A percentile compares a stretch with the other conserved stretches of the same genome.
These are phyloP conservation scores for Solanum chmielewskii DNA, from an alignment of 257 asterid species.

Conservation along the genomic window DNA sequence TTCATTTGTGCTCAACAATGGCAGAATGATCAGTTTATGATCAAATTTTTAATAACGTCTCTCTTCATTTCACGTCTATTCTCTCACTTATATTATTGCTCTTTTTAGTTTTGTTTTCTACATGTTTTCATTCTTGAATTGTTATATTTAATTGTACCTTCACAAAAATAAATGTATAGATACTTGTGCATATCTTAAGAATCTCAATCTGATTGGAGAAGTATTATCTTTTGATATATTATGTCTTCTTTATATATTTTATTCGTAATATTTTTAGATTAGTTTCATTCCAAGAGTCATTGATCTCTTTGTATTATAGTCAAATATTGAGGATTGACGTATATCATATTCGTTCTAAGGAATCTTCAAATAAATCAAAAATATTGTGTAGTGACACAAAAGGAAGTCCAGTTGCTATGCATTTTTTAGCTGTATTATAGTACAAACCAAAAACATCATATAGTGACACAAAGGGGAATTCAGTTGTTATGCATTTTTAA, in stretches of 20 bases:
- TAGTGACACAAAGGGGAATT: neutral
- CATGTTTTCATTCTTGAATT: neutral
- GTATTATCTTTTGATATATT: neutral
- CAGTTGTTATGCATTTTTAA: neutral
- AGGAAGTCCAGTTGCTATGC: too few species aligned
- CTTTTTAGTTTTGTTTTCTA: neutral
- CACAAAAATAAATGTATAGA: neutral
- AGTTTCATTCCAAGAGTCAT: neutral
- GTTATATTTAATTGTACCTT: neutral
- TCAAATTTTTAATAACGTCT: too few species aligned
- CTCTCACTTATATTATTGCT: too few species aligned
- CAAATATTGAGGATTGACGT: neutral
- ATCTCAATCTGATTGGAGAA: neutral
- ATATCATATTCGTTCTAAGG: neutral
- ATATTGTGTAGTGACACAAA: neutral
- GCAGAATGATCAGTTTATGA: too few species aligned
- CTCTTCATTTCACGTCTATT: neutral
- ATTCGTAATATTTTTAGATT: neutral
- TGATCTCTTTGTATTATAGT: neutral
- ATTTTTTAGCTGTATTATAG: too few species aligned
- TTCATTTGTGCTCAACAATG: too few species aligned
- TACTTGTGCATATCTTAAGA: neutral
- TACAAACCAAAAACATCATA: too few species aligned
- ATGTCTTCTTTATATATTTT: neutral
- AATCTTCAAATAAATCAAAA: too few species aligned